Evolutionary conservation across 2,329 filamentous ascomycete genomes (phyloP).

Genomic region (Blumeria hordei): DNA sequence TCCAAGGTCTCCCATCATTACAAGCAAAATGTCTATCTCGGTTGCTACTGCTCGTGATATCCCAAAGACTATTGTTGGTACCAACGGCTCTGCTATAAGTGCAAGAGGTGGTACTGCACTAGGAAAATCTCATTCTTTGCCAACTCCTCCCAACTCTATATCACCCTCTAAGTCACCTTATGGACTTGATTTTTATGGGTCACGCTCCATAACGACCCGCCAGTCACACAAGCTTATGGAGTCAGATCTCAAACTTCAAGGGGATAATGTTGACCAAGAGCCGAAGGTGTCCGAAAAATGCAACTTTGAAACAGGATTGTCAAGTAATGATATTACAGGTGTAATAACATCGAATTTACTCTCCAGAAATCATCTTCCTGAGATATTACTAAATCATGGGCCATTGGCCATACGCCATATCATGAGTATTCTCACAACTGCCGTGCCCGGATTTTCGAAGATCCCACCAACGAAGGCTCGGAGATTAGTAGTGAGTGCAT

Average conservation of each 20-base stretch:
- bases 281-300: slow-evolving; percentile 7
- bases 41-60: slow-evolving; percentile 40
- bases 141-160: slow-evolving; percentile 86
- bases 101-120: background rate
- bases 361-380: slow-evolving; percentile 71
- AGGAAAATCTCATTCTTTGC: slow-evolving; percentile 38
- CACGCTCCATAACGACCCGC: background rate
- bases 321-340: slow-evolving; percentile 43
- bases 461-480: slow-evolving; percentile 79
- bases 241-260: slow-evolving; percentile 70
- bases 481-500: slow-evolving; percentile 69
- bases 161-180: slow-evolving; percentile 36
- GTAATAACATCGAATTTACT: slow-evolving; percentile 68
- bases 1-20: background rate
- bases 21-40: slow-evolving; percentile 35
- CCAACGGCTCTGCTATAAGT: slow-evolving; percentile 9
- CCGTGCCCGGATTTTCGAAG: slow-evolving; percentile 74
- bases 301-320: slow-evolving; percentile 7
- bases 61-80: slow-evolving; percentile 28
- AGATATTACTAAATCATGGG: slow-evolving; percentile 72
- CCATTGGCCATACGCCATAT: slow-evolving; percentile 86
- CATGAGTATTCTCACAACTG: slow-evolving; percentile 81
- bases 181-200: background rate
- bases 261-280: slow-evolving; percentile 27
- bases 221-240: slow-evolving; percentile 33